Conservation (phyloP, 305 asterid species). For the Withania somnifera region DNA sequence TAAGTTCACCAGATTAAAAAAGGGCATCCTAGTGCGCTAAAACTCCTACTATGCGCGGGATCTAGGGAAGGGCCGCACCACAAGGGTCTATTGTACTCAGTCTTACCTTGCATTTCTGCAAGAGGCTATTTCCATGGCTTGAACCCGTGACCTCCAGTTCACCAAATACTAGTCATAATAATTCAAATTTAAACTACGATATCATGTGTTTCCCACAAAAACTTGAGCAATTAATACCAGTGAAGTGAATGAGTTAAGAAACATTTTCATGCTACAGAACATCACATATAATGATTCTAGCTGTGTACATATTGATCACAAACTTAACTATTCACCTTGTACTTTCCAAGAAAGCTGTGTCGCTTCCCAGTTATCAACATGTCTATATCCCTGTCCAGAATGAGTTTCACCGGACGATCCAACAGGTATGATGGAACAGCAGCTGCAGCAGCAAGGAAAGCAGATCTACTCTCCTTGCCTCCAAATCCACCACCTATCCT, state of each 20-base stretch:
- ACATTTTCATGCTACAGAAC: background rate
- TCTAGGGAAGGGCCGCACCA: too few species aligned
- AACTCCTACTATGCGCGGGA: too few species aligned
- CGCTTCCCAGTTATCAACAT: conserved; percentile 90
- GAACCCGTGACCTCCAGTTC: background rate
- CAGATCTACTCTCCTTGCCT: conserved; percentile 94
- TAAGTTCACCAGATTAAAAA: background rate
- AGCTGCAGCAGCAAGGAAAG: conserved; percentile 66
- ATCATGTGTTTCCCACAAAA: background rate
- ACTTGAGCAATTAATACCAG: background rate
- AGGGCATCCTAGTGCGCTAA: too few species aligned
- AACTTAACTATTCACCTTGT: conserved; percentile 40
- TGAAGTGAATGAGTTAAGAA: background rate
- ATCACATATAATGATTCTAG: background rate
- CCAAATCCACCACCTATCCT: conserved; percentile 99
- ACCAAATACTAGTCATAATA: background rate
- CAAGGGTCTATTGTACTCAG: too few species aligned
- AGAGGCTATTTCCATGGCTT: too few species aligned
- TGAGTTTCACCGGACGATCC: conserved; percentile 81
- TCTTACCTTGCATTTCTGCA: too few species aligned
- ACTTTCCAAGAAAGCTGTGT: conserved; percentile 88
- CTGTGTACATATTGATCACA: background rate
- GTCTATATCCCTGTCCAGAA: conserved; percentile 80
- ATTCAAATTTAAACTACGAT: background rate
- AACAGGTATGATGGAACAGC: conserved; percentile 82